Evolutionary conservation across 2,329 filamentous ascomycete genomes (phyloP), one percentile per base, ranked within the genome.

Genomic region (Colletotrichum australisinense): DNA sequence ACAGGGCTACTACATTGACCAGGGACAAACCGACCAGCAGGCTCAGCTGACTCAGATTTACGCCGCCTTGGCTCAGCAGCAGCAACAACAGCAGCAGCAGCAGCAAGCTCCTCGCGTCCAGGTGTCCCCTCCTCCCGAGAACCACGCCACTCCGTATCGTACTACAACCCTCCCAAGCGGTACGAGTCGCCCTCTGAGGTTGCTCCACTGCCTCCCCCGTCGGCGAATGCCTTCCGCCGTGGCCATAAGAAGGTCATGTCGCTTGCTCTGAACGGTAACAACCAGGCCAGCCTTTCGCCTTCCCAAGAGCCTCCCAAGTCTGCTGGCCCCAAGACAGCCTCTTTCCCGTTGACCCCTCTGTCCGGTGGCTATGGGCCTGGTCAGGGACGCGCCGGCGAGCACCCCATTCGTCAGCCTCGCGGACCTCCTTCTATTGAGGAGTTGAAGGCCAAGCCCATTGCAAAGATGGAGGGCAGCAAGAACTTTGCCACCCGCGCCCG

Each of bases 401-500:
- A 99, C 81, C 97, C 97, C 9, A 86, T 94, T 65, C 95, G 97
- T 72, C 97, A 99, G 84, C 97, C 97, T 65, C 94, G 95, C 76
- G 95, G 95, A 5, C 97, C 97, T 28, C 97, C 97, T 16, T 92
- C 94, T 16, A 89, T 98, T 63, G 97, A 99, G 77, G 97, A 99
- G 85, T 91, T 99, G 73, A 91, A 93, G 79, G 89, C 93, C 24
- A 97, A 95, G 84, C 97, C 97, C 1, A 98, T 96, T 9, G 92
- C 94, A 77, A 98, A 95, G 85, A 91, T 96, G 76, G 96, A 98
- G 82, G 97, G 96, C 28, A 98, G 96, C 91, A 93, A 98, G 90
- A 99, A 99, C 86, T 99, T 99, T 84, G 93, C 94, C 12, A 92
- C 95, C 69, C 95, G 97, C 74, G 95, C 97, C 79, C 95, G 97